Percentiles rank a stretch among this genome's conserved stretches.
These are phyloP conservation scores for Cotoneaster glaucophyllus DNA, from an alignment of 306 rosid genomes.

Conservation along the genomic window DNA sequence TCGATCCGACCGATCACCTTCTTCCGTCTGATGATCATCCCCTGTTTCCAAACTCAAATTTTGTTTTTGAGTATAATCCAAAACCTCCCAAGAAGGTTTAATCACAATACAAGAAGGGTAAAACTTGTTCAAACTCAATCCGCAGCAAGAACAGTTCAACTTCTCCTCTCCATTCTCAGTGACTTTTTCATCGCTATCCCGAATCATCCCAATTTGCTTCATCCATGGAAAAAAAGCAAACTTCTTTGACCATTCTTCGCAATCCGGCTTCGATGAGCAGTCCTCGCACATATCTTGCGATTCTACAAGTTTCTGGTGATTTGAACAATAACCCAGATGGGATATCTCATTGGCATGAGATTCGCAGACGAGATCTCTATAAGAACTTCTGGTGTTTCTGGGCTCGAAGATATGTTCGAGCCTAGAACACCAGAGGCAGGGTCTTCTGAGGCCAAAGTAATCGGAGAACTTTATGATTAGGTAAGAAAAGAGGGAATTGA, in stretches of 20 bases:
- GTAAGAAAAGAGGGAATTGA: constrained; percentile 78
- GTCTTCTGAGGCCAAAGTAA: constrained; percentile 77
- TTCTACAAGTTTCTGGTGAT: constrained; percentile 62
- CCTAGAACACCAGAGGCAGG: constrained; percentile 85
- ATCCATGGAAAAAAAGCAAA: constrained; percentile 60
- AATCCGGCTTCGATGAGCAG: constrained; percentile 49
- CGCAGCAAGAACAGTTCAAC: constrained; percentile 75
- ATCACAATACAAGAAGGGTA: constrained; percentile 62
- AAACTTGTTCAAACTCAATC: constrained; percentile 39
- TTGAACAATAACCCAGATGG: constrained; percentile 54
- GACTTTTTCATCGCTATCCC: constrained; percentile 22
- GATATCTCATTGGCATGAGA: constrained; percentile 80
- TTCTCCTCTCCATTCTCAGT: constrained; percentile 36
- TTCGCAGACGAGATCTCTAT: constrained; percentile 81
- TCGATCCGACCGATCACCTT: constrained; percentile 39
- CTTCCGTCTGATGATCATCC: constrained; percentile 35
- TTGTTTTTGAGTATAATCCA: constrained; percentile 49
- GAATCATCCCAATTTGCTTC: constrained; percentile 52
- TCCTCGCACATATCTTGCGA: constrained; percentile 69
- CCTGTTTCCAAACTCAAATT: constrained; percentile 30
- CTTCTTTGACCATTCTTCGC: constrained; percentile 38
- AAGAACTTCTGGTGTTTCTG: constrained; percentile 22
- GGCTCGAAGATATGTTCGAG: constrained; percentile 76
- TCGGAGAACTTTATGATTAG: constrained; percentile 70
- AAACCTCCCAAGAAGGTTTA: constrained; percentile 60